Conservation (phyloP, 352 stramenopile species). For the Globisporangium ultimum region DNA sequence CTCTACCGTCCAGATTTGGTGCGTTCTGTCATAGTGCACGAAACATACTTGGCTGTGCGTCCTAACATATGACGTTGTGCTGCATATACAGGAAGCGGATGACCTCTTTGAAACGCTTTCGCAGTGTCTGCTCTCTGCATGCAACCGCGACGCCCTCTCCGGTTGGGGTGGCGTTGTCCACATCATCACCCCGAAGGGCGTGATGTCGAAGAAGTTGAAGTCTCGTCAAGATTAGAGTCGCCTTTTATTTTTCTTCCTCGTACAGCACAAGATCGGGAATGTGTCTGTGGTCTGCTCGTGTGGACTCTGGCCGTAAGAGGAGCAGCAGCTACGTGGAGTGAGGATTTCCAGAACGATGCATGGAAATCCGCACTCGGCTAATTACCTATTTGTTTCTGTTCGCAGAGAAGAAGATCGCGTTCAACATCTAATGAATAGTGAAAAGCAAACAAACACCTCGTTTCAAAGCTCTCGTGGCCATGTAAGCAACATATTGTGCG, state of each 20-base stretch:
- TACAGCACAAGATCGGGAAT: neutral
- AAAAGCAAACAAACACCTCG: too few species aligned
- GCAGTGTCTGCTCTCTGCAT: constrained; percentile 96
- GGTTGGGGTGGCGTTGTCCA: constrained; percentile 98
- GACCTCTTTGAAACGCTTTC: constrained; percentile 98
- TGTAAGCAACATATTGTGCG: too few species aligned
- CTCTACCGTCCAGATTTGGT: constrained; percentile 96
- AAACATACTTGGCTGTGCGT: neutral
- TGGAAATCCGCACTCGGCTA: neutral
- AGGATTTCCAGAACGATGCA: neutral
- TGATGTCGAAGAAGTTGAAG: constrained; percentile 81
- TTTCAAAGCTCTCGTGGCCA: too few species aligned
- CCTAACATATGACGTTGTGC: neutral
- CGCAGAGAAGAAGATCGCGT: too few species aligned
- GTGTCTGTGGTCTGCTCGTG: neutral
- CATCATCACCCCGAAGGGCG: constrained; percentile 93
- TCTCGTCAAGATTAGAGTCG: constrained; percentile 70
- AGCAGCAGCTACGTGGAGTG: too few species aligned
- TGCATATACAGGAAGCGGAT: constrained; percentile 74
- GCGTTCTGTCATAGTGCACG: constrained; percentile 1
- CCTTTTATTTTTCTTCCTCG: neutral
- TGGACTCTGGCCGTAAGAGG: neutral
- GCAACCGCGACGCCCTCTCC: constrained; percentile 97
- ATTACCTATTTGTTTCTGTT: too few species aligned
- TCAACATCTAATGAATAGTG: too few species aligned